Percentiles rank a stretch among this genome's conserved stretches.
Conservation (phyloP, 371 early-diverging fungal species). For the Lichtheimia hyalospora region DNA sequence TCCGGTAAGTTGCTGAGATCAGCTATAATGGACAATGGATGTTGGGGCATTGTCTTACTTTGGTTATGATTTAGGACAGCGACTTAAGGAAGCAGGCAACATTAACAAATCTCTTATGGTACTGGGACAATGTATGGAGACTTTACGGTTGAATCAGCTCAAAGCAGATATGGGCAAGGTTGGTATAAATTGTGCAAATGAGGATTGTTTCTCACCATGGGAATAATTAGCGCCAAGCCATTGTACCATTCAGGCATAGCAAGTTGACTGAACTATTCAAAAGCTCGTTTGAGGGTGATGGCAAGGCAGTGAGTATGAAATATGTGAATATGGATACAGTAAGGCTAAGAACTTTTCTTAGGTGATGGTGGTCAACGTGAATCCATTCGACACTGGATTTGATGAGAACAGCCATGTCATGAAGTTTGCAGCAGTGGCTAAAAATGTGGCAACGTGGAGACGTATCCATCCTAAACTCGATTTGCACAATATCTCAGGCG, state of each 20-base stretch:
- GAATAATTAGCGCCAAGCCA: constrained; percentile 31
- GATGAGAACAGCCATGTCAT: constrained; percentile 65
- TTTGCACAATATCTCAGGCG: constrained; percentile 22
- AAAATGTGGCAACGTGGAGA: constrained; percentile 56
- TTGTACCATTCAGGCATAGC: constrained; percentile 72
- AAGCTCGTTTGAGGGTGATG: constrained; percentile 67
- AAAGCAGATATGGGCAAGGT: constrained; percentile 42
- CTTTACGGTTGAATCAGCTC: constrained; percentile 58
- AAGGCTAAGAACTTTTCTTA: constrained; percentile 1
- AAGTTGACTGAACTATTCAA: constrained; percentile 74
- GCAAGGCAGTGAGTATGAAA: constrained; percentile 50
- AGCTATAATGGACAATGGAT: not conserved
- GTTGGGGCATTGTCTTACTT: too few relatives aligned
- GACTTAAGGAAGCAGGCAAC: constrained; percentile 90
- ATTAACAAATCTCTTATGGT: constrained; percentile 95
- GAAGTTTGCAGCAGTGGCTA: constrained; percentile 71
- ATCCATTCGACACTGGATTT: constrained; percentile 66
- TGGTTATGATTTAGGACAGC: constrained; percentile 48
- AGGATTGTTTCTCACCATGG: not conserved
- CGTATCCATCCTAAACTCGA: constrained; percentile 46
- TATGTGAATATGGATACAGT: too few relatives aligned
- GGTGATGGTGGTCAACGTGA: constrained; percentile 70
- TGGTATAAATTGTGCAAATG: not conserved
- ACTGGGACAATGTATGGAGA: constrained; percentile 87
- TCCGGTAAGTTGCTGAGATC: constrained; percentile 59